phyloP scores from a whole-genome alignment of 139 green algal genomes.

The Ostreobium quekettii region DNA sequence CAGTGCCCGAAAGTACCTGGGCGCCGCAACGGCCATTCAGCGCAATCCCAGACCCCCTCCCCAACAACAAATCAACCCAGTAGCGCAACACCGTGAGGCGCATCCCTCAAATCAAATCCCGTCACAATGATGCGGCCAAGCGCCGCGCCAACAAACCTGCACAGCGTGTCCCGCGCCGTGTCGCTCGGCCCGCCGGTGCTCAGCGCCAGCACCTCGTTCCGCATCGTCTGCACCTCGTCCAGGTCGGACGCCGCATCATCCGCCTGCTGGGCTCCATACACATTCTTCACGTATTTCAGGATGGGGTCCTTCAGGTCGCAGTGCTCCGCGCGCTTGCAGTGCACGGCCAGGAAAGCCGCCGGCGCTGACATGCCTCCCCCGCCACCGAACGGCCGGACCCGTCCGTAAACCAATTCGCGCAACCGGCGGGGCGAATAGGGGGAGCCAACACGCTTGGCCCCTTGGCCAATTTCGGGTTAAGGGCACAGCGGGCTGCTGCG shows the following conservation, averaged over 20 bases:
- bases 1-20: slow-evolving; percentile 77
- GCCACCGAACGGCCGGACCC: background rate
- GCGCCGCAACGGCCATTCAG: background rate
- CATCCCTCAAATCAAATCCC: no score
- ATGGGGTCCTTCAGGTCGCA: slow-evolving; percentile 62
- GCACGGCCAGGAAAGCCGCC: slow-evolving; percentile 49
- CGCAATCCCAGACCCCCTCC: background rate
- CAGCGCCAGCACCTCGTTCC: slow-evolving; percentile 38
- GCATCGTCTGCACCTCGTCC: slow-evolving; percentile 42
- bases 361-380: background rate
- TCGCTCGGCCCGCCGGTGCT: slow-evolving; percentile 30
- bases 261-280: slow-evolving; percentile 46
- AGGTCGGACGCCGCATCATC: slow-evolving; percentile 63
- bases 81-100: background rate
- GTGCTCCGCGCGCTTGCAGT: slow-evolving; percentile 65
- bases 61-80: background rate
- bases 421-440: background rate
- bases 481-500: background rate
- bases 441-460: background rate
- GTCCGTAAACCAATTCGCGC: background rate
- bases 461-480: background rate
- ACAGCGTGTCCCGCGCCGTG: slow-evolving; percentile 42
- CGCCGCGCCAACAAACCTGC: slow-evolving; percentile 34
- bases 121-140: background rate
- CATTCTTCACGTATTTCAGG: slow-evolving; percentile 46